phyloP scores from a whole-genome alignment of 129 eudicot genomes.

The Deinandra increscens region DNA sequence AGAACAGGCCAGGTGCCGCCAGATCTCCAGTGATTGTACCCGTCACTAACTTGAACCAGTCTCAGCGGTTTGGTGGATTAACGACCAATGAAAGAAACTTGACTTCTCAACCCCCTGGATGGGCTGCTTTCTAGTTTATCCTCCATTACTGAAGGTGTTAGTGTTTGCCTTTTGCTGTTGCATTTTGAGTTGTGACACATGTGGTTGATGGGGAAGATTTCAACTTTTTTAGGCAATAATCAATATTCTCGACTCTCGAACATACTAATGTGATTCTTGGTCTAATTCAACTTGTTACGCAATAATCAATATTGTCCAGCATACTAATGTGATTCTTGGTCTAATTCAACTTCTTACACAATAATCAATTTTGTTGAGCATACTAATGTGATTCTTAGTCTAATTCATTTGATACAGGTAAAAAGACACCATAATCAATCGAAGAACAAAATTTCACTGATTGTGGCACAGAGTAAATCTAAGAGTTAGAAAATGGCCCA shows the following conservation, averaged over 20 bases:
- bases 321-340: neutral
- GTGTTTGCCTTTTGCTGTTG: neutral
- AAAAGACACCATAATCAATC: neutral
- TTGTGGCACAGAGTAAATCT: neutral
- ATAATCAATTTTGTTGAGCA: neutral
- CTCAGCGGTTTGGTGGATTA: conserved; percentile 8
- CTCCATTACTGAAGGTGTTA: neutral
- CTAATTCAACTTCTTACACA: neutral
- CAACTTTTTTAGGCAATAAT: conserved; percentile 3
- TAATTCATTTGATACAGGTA: neutral
- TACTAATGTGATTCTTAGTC: no score
- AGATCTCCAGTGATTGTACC: neutral
- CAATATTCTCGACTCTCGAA: neutral
- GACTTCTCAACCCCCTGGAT: conserved; percentile 18
- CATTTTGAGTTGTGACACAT: conserved; percentile 4
- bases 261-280: neutral
- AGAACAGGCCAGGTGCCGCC: conserved; percentile 30
- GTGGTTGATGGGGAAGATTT: neutral
- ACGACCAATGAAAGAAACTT: conserved; percentile 15
- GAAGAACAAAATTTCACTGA: neutral
- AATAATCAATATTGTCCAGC: neutral
- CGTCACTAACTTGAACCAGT: conserved; percentile 3
- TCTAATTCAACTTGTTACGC: neutral
- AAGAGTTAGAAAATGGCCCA: neutral
- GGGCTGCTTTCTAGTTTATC: conserved; percentile 24